Base-by-base conservation (phyloP, 176 grass and related monocot genomes). In the Thalia dealbata region DNA sequence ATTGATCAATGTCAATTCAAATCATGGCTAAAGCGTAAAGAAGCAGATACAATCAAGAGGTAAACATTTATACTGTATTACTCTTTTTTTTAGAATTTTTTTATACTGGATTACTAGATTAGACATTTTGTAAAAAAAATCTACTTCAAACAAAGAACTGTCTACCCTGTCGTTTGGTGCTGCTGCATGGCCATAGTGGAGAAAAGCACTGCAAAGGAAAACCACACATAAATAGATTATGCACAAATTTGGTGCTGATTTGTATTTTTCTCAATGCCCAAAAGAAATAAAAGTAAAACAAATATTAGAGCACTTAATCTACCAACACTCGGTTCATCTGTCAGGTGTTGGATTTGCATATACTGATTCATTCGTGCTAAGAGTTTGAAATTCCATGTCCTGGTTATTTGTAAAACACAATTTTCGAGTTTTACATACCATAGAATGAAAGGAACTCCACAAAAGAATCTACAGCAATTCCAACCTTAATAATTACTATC, bases 151-250 rank as follows among this genome's bases (percentile, higher is more conserved):
- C 80, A 82, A 72, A 54, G 74, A 14, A n/a, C 35, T 43, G 24
- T 78, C 24, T 86, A 86, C 89, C 81, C 88, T 77, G 25, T 97
- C 93, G 88, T 97, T 97, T 88, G 93, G 93, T 86, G 93, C 93
- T 69, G 87, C 82, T 0, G 85, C 72, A 66, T 97, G 89, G 52
- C 93, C 93, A 86, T 97, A 97, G 80, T 97, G 93, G 24, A 97
- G 93, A 92, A 97, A 77, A 88, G 89, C 82, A 80, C 93, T 92
- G 76, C 69, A 90, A 83, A 76, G 27, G 62, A 72, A 77, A 54
- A 30, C 81, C 38, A 80, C 22, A 81, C 62, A 84, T 61, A 79
- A 43, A 81, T 70, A 16, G 63, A 51, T 43, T 70, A 80, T 12
- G 29, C 69, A 18, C 74, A 52, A 81, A 52, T 73, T 45, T n/a